phyloP scores from a whole-genome alignment of 441 rosid genomes.

The Adansonia grandidieri region DNA sequence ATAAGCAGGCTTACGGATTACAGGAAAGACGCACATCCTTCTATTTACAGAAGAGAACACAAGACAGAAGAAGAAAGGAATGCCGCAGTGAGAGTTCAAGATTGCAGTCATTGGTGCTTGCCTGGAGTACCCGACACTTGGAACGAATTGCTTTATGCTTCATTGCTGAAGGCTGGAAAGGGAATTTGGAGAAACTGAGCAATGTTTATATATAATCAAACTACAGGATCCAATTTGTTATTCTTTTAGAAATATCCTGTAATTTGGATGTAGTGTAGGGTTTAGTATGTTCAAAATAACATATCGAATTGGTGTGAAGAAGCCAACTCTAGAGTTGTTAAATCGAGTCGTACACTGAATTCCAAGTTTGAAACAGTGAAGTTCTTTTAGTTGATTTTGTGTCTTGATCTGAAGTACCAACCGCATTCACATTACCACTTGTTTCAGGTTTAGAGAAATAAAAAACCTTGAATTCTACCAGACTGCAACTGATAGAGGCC shows the following conservation, averaged over 20 bases:
- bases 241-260: not conserved
- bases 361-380: conserved; percentile 18
- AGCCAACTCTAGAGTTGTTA: conserved; percentile 11
- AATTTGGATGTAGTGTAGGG: not conserved
- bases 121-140: conserved; percentile 73
- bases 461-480: not conserved
- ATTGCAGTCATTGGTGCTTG: conserved; percentile 80
- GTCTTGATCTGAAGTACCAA: not conserved
- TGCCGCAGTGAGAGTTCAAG: conserved; percentile 53
- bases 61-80: conserved; percentile 41
- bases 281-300: not conserved
- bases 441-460: not conserved
- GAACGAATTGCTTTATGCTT: conserved; percentile 66
- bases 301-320: not conserved
- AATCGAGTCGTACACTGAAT: conserved; percentile 11
- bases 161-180: conserved; percentile 58
- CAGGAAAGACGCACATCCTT: conserved; percentile 71
- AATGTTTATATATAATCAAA: conserved; percentile 6
- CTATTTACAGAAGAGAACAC: conserved; percentile 53
- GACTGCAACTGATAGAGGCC: not conserved
- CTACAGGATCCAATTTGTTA: not conserved
- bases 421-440: not conserved
- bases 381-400: not conserved
- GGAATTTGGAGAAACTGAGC: conserved; percentile 46
- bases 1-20: conserved; percentile 60